Evolutionary conservation across 768 basidiomycete genomes (phyloP), one percentile per base, ranked within the genome.

Genomic region (Lactarius akahatsu): DNA sequence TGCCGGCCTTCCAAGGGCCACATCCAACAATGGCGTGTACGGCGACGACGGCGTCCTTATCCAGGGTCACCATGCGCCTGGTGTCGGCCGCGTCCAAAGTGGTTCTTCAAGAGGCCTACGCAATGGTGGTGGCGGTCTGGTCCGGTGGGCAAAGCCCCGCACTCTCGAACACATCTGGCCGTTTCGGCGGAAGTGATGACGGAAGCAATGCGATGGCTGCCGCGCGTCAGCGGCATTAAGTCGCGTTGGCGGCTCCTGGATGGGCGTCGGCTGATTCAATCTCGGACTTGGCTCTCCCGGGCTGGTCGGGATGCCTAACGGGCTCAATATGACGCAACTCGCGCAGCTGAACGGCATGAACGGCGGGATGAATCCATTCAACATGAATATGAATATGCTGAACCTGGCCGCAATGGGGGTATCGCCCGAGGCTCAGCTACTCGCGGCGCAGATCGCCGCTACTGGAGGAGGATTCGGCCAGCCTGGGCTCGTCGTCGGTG

Each of bases 381-480:
- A 87, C 74, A 86, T 90, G 84, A 88, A 85, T 72, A 79, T 72
- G 74, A 71, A 71, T 73, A 85, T 92, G 87, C 80, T 91, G 69
- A 82, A 83, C 50, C 76, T 83, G 61, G 85, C 82, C 70, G 86
- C 87, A 57, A 90, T 91, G 89, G 88, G 88, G 26, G 80, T 91
- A 74, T 83, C 89, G 23, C 90, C 93, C 26, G 91, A 94, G 77
- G 85, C 88, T 23, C 92, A 94, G 79, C 78, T 95, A 62, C 83
- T 95, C 69, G 90, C 91, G 18, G 90, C 92, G 64, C 91, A 93
- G 80, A 90, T 93, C 83, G 90, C 90, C 50, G 88, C 88, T 64
- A 62, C 66, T 40, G 66, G 66, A 7, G 83, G 81, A 69, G 84
- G 86, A 9, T 81, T 89, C 73, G 82, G 85, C 26, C 86, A 87